Base-by-base conservation (phyloP, 805 yeast species). In the Isabelozyma gotoi region DNA sequence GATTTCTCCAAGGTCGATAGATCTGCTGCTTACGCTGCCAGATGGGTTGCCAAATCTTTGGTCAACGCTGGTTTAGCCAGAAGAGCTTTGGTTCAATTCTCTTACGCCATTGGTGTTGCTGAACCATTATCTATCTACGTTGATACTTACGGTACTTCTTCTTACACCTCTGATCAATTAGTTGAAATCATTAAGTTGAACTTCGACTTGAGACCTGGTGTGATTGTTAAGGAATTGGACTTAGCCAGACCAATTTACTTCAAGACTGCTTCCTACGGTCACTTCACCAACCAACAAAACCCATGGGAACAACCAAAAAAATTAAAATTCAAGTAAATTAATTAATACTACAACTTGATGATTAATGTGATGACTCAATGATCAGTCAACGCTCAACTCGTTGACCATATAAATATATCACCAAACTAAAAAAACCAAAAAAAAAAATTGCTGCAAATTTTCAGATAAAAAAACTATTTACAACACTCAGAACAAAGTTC, bases 61-160 rank as follows among this genome's bases (percentile, higher is more conserved):
- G 96, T 94, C 55, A 77, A 81, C 61, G 97, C 99, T 53, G 92
- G 94, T 58, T 81, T 94, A 63, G 96, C 97, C 63, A 88, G 87
- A 78, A 90, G 99, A 81, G 96, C 91, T 52, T 82, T 94, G 62
- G 99, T 94, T 50, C 99, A 94, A 80, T 90, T 90, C 79, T 92
- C 99, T 39, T 94, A 94, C 74, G 99, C 99, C 68, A 94, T 94
- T 70, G 99, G 99, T 88, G 97, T 94, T 62, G 98, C 99, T 61
- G 98, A 94, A 78, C 99, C 99, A 66, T 84, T 94, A 70, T 89
- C 97, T 46, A 87, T 94, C 73, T 86, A 89, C 73, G 97, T 94
- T 61, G 98, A 94, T 76, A 85, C 97, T 52, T 94, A 94, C 76
- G 99, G 99, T 68, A 94, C 99, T 56, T 91, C 97, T 59, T 82